A percentile compares a stretch with the other conserved stretches of the same genome.
Conservation (phyloP, 2,329 filamentous ascomycete species). For the Scopulariopsis brevicaulis region DNA sequence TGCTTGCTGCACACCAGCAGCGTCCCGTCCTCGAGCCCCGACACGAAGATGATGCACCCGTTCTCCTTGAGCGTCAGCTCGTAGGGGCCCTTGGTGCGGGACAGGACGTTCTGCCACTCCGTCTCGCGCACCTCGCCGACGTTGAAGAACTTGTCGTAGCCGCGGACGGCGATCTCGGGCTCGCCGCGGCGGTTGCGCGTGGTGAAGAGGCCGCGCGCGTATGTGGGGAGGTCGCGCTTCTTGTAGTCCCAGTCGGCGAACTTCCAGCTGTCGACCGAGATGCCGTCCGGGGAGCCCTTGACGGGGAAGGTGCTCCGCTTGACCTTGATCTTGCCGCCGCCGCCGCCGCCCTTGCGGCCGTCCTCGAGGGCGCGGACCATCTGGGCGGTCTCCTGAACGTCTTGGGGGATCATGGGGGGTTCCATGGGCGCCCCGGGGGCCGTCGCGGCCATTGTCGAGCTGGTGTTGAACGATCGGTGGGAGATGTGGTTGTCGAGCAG, state of each 20-base stretch:
- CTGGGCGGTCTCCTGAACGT: conserved; percentile 52
- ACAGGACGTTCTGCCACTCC: conserved; percentile 68
- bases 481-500: too few relatives aligned
- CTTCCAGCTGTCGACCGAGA: conserved; percentile 80
- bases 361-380: conserved; percentile 55
- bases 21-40: conserved; percentile 78
- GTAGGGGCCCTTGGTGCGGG: conserved; percentile 73
- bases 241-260: conserved; percentile 97
- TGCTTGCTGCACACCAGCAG: conserved; percentile 98
- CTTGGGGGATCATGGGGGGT: conserved; percentile 56
- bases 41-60: conserved; percentile 98
- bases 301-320: conserved; percentile 74
- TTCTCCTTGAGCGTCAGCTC: conserved; percentile 97
- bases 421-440: not conserved
- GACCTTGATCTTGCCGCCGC: conserved; percentile 54
- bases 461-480: not conserved
- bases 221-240: conserved; percentile 71
- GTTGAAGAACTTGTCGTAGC: conserved; percentile 99
- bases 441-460: not conserved
- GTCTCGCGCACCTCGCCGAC: conserved; percentile 72
- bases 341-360: conserved; percentile 35
- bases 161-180: conserved; percentile 72
- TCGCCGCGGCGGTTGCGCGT: conserved; percentile 51
- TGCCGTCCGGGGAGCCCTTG: conserved; percentile 45
- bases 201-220: conserved; percentile 92